A percentile compares a stretch with the other conserved stretches of the same genome.
phyloP scores from a whole-genome alignment of 371 early-diverging fungal genomes.

The Sporodiniella umbellata region DNA sequence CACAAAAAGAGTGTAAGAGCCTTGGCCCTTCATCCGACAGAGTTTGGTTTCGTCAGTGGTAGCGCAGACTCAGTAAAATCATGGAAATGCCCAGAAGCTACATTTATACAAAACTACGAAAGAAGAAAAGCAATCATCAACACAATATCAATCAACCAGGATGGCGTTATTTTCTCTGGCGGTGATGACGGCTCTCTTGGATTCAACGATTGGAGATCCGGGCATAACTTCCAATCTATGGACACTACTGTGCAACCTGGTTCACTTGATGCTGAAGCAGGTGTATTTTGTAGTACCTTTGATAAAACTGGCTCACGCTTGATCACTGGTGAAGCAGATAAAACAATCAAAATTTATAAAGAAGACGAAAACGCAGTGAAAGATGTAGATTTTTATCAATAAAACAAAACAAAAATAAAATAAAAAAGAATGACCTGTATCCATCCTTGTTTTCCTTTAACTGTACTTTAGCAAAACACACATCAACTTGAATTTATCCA shows the following conservation, averaged over 20 bases:
- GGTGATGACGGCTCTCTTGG: slow-evolving; percentile 95
- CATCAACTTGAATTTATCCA: too few species aligned
- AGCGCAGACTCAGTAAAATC: slow-evolving; percentile 93
- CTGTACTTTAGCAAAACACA: too few species aligned
- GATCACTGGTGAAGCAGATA: slow-evolving; percentile 98
- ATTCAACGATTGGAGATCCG: slow-evolving; percentile 97
- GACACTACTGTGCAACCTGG: slow-evolving; percentile 91
- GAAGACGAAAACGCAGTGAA: slow-evolving; percentile 70
- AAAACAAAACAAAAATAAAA: not conserved
- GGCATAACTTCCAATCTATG: slow-evolving; percentile 88
- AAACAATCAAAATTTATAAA: slow-evolving; percentile 97
- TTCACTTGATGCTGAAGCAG: slow-evolving; percentile 94
- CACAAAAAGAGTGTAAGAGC: slow-evolving; percentile 97
- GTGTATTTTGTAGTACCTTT: slow-evolving; percentile 92
- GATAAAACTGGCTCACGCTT: slow-evolving; percentile 92
- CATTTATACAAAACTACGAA: slow-evolving; percentile 91
- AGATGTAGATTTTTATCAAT: slow-evolving; percentile 36
- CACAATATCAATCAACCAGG: slow-evolving; percentile 82
- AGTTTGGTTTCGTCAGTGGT: slow-evolving; percentile 92
- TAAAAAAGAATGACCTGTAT: too few species aligned
- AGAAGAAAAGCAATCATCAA: slow-evolving; percentile 91
- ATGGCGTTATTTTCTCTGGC: slow-evolving; percentile 92
- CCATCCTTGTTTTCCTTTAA: too few species aligned
- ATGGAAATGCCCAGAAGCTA: slow-evolving; percentile 93
- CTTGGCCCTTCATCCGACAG: slow-evolving; percentile 85